A percentile compares a stretch with the other conserved stretches of the same genome.
Evolutionary conservation across 2,329 filamentous ascomycete genomes (phyloP).

Genomic region (Nothopassalora personata): DNA sequence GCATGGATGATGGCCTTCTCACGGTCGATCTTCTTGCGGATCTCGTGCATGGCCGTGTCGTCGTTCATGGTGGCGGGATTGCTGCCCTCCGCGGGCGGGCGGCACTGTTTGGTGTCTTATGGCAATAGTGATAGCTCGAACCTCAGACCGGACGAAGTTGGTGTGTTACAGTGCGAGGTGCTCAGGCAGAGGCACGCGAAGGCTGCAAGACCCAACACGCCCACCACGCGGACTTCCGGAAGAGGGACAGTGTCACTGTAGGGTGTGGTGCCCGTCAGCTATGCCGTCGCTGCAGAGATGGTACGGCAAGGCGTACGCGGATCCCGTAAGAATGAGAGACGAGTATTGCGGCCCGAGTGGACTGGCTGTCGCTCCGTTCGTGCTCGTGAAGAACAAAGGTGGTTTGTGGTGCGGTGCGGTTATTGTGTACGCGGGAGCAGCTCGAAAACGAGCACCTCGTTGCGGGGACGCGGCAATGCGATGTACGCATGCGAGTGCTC

Average conservation of each 20-base stretch:
- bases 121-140: background rate
- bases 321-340: too few relatives aligned
- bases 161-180: background rate
- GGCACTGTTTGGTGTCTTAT: background rate
- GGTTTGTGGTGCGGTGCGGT: background rate
- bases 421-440: too few relatives aligned
- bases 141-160: background rate
- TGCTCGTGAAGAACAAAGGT: background rate
- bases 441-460: too few relatives aligned
- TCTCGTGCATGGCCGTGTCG: constrained; percentile 65
- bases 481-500: too few relatives aligned
- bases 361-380: background rate
- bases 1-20: constrained; percentile 93
- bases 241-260: background rate
- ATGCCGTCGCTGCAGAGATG: background rate
- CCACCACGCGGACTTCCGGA: too few relatives aligned
- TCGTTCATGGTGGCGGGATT: constrained; percentile 49
- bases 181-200: background rate
- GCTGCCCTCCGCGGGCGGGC: constrained; percentile 13
- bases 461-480: too few relatives aligned
- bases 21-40: constrained; percentile 95
- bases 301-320: background rate
- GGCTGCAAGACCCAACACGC: too few relatives aligned
- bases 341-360: background rate
- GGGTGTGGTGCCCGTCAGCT: background rate